Conservation (phyloP, 345 rosid species). For the Viola odorata region DNA sequence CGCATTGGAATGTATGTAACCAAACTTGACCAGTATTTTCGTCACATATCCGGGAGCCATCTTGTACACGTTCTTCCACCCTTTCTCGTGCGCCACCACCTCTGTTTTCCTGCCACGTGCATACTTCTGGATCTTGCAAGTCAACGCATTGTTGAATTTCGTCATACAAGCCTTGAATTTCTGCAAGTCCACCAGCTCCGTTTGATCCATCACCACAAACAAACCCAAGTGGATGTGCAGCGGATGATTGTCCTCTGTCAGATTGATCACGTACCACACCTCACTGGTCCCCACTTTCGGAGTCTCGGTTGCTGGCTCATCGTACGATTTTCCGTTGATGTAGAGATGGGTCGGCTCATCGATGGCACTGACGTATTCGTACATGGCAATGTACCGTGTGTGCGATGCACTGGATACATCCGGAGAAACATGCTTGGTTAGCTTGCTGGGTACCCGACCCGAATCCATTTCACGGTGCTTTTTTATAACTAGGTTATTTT, state of each 20-base stretch:
- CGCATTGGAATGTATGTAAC: constrained; percentile 57
- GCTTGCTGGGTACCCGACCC: constrained; percentile 35
- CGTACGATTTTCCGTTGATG: constrained; percentile 62
- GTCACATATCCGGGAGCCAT: constrained; percentile 67
- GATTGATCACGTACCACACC: constrained; percentile 83
- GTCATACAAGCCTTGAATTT: constrained; percentile 66
- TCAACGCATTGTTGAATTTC: constrained; percentile 50
- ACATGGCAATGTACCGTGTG: constrained; percentile 72
- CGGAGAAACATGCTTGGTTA: constrained; percentile 46
- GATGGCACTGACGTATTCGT: constrained; percentile 49
- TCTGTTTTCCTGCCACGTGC: constrained; percentile 48
- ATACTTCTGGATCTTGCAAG: constrained; percentile 45
- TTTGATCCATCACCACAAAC: constrained; percentile 67
- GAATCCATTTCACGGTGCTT: constrained; percentile 35
- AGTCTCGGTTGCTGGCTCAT: constrained; percentile 52
- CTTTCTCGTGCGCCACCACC: constrained; percentile 61
- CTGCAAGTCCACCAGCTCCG: constrained; percentile 29
- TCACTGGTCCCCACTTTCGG: constrained; percentile 66
- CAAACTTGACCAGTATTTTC: constrained; percentile 50
- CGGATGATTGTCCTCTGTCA: constrained; percentile 88
- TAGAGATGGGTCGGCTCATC: constrained; percentile 78
- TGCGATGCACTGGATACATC: constrained; percentile 34
- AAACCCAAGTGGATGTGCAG: constrained; percentile 81
- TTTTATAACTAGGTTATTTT: too few species aligned
- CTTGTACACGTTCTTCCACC: constrained; percentile 98